These are phyloP conservation scores for Cenchrus americanus DNA, from an alignment of 176 grass and related monocot species.

Conservation along the genomic window DNA sequence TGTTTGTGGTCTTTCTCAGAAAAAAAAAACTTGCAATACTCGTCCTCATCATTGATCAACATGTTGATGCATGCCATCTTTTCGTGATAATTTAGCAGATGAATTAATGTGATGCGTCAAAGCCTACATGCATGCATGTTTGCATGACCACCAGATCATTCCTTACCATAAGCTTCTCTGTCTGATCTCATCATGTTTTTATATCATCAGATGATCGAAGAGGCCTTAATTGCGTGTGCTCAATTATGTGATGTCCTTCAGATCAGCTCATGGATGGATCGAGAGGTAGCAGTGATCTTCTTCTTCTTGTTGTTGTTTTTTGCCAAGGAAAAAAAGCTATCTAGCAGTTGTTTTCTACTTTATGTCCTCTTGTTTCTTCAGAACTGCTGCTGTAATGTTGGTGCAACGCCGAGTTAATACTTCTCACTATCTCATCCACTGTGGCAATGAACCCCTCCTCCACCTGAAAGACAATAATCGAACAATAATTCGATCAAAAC, in stretches of 20 bases:
- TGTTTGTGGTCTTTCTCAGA: too few species aligned
- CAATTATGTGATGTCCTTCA: not conserved
- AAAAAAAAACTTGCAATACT: slow-evolving; percentile 33
- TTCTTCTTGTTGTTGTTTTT: not conserved
- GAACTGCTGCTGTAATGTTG: slow-evolving; percentile 27
- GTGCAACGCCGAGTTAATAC: slow-evolving; percentile 52
- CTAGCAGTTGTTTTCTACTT: too few species aligned
- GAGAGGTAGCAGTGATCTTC: not conserved
- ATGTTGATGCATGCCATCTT: slow-evolving; percentile 16
- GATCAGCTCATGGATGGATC: slow-evolving; percentile 1
- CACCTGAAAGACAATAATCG: slow-evolving; percentile 38
- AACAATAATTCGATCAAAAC: not conserved
- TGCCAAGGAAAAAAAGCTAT: not conserved
- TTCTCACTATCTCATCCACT: slow-evolving; percentile 58
- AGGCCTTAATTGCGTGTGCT: not conserved
- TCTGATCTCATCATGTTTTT: not conserved
- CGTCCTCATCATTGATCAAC: not conserved
- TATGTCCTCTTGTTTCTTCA: slow-evolving; percentile 30
- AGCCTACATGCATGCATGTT: not conserved
- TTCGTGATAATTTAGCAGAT: slow-evolving; percentile 19
- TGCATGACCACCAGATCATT: slow-evolving; percentile 24
- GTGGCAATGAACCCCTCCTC: slow-evolving; percentile 55
- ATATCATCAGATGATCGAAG: not conserved
- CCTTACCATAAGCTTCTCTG: slow-evolving; percentile 17
- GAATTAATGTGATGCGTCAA: slow-evolving; percentile 18